Percentiles rank a stretch among this genome's conserved stretches.
Conservation (phyloP, 2,329 filamentous ascomycete species). For the Diaporthe destruens region DNA sequence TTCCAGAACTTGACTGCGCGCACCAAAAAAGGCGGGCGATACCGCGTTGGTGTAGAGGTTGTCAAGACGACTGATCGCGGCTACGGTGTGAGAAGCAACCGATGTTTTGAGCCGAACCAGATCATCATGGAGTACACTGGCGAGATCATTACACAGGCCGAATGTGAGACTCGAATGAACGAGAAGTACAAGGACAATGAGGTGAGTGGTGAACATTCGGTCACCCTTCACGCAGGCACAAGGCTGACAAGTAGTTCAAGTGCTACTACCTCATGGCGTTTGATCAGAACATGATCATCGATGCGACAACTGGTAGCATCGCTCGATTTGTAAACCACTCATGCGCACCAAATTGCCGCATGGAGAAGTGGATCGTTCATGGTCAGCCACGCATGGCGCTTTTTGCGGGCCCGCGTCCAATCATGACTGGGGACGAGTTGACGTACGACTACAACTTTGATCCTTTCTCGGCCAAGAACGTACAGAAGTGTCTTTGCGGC, state of each 20-base stretch:
- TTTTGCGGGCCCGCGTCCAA: slow-evolving; percentile 89
- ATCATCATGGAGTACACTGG: slow-evolving; percentile 99
- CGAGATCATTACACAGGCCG: slow-evolving; percentile 95
- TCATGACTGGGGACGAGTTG: slow-evolving; percentile 94
- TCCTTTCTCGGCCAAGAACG: slow-evolving; percentile 76
- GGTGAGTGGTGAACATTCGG: slow-evolving; percentile 62
- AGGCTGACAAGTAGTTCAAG: slow-evolving; percentile 57
- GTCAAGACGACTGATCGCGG: slow-evolving; percentile 91
- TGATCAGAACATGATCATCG: slow-evolving; percentile 98
- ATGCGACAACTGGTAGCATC: slow-evolving; percentile 95
- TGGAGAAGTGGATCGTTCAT: slow-evolving; percentile 97
- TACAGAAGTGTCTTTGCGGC: slow-evolving; percentile 75
- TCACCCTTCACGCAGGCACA: neutral
- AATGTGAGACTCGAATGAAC: slow-evolving; percentile 94
- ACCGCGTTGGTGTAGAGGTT: slow-evolving; percentile 93
- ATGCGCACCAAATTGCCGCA: slow-evolving; percentile 94
- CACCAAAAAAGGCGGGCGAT: slow-evolving; percentile 83
- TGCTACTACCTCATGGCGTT: slow-evolving; percentile 99
- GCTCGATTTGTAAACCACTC: slow-evolving; percentile 99
- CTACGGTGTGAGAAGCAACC: slow-evolving; percentile 91
- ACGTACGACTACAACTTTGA: slow-evolving; percentile 91
- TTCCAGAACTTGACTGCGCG: slow-evolving; percentile 85
- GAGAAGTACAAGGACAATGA: slow-evolving; percentile 94
- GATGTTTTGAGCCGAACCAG: slow-evolving; percentile 87
- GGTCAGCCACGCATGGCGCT: slow-evolving; percentile 96